These are phyloP conservation scores for Claviceps lovelessii DNA, from an alignment of 2,329 filamentous ascomycete species.

Conservation along the genomic window DNA sequence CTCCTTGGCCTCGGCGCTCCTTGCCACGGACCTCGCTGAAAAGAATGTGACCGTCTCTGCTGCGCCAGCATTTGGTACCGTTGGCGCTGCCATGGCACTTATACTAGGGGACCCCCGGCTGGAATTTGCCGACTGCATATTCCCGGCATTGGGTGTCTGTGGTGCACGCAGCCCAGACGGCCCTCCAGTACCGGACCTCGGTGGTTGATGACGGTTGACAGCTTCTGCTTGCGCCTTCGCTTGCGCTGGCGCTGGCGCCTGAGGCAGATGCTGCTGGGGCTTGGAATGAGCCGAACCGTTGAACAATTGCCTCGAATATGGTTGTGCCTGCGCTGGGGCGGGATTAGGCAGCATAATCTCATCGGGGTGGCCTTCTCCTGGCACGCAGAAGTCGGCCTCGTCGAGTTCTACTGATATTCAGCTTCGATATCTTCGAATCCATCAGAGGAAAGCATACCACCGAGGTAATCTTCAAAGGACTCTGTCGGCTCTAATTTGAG, in stretches of 20 bases:
- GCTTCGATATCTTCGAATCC: constrained; percentile 23
- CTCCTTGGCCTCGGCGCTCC: constrained; percentile 25
- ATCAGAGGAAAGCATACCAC: constrained; percentile 29
- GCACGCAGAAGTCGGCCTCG: constrained; percentile 60
- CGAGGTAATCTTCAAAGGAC: constrained; percentile 38
- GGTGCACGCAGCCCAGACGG: constrained; percentile 11
- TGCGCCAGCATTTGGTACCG: constrained; percentile 21
- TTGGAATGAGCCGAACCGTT: constrained; percentile 10
- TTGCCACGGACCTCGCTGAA: constrained; percentile 5
- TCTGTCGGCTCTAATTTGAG: constrained; percentile 23
- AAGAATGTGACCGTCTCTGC: constrained; percentile 5
- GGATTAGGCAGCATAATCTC: constrained; percentile 47
- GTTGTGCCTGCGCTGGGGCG: constrained; percentile 10
- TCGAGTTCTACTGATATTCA: constrained; percentile 48
- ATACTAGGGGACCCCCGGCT: constrained; percentile 10
- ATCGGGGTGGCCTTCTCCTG: constrained; percentile 58
- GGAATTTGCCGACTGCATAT: constrained; percentile 8
- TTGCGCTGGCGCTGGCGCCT: not conserved
- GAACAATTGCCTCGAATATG: constrained; percentile 8
- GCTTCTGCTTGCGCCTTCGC: constrained; percentile 8
- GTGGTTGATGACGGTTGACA: not conserved
- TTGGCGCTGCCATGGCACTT: constrained; percentile 28
- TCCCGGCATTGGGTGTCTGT: constrained; percentile 20
- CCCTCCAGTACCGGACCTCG: constrained; percentile 10
- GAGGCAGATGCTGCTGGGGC: constrained; percentile 2